Percentiles rank a stretch among this genome's conserved stretches.
Conservation (phyloP, 169 alveolate species). For the Babesia bovis region DNA sequence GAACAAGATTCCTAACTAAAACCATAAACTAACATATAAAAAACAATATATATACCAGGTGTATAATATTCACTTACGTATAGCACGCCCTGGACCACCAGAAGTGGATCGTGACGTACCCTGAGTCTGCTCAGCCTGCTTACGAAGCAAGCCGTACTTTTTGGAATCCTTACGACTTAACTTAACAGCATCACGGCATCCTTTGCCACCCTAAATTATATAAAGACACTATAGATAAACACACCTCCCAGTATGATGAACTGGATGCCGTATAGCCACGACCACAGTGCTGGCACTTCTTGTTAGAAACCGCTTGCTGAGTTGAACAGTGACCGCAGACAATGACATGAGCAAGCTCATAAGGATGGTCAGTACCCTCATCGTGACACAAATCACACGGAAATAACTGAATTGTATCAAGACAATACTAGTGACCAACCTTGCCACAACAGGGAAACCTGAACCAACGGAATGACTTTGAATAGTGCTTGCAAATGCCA, state of each 20-base stretch:
- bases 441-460: constrained; percentile 88
- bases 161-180: constrained; percentile 75
- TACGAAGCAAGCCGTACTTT: constrained; percentile 63
- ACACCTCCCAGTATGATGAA: constrained; percentile 69
- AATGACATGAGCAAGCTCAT: constrained; percentile 82
- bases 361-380: constrained; percentile 78
- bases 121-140: constrained; percentile 23
- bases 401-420: constrained; percentile 60
- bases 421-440: constrained; percentile 37
- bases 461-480: constrained; percentile 86
- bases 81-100: not conserved
- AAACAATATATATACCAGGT: not conserved
- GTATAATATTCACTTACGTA: not conserved
- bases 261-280: constrained; percentile 60
- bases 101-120: not conserved
- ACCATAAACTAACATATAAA: not conserved
- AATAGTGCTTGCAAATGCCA: constrained; percentile 87
- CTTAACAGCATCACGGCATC: constrained; percentile 74
- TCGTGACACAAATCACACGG: constrained; percentile 88
- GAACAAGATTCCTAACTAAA: not conserved
- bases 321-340: constrained; percentile 86
- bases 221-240: not conserved
- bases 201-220: constrained; percentile 74
- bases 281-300: constrained; percentile 63
- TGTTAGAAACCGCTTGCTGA: constrained; percentile 76